These are phyloP conservation scores for Chlorella sp. DNA, from an alignment of 139 green algal genomes.

Conservation along the genomic window DNA sequence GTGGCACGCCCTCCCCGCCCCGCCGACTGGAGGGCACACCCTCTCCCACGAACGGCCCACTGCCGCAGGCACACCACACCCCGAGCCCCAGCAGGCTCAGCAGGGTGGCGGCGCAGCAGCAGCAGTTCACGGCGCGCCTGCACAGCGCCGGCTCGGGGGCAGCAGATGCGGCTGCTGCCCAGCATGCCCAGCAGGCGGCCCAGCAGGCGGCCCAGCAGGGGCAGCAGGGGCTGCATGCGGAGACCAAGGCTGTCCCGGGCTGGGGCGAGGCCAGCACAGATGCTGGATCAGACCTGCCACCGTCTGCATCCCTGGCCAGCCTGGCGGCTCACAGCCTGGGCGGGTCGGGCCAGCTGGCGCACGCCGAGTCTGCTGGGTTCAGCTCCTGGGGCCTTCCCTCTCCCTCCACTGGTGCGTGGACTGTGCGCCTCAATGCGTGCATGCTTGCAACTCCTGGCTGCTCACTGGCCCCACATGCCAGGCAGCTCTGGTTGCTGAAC, in stretches of 20 bases:
- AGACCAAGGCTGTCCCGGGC: not conserved
- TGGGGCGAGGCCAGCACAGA: not conserved
- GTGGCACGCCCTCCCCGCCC: too few relatives aligned
- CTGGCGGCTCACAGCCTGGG: not conserved
- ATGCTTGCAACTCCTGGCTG: too few relatives aligned
- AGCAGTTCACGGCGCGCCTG: not conserved
- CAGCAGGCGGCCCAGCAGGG: not conserved
- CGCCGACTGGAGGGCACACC: too few relatives aligned
- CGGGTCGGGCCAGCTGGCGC: too few relatives aligned
- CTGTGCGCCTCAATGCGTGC: too few relatives aligned
- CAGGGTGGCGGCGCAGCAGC: not conserved
- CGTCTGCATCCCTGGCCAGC: not conserved
- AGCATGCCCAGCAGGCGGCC: not conserved
- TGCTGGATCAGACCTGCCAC: not conserved
- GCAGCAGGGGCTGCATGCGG: not conserved
- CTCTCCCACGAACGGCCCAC: too few relatives aligned
- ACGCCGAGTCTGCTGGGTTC: constrained; percentile 3
- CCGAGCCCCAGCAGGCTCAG: too few relatives aligned
- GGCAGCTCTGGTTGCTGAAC: too few relatives aligned
- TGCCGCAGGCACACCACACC: too few relatives aligned
- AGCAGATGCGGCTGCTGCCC: not conserved
- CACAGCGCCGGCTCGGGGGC: not conserved
- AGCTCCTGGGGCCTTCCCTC: constrained; percentile 33
- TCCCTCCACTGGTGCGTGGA: constrained; percentile 3
- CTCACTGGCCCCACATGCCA: too few relatives aligned